Base-by-base conservation (phyloP, 73 alveolate genomes). In the Effrenium voratum region DNA sequence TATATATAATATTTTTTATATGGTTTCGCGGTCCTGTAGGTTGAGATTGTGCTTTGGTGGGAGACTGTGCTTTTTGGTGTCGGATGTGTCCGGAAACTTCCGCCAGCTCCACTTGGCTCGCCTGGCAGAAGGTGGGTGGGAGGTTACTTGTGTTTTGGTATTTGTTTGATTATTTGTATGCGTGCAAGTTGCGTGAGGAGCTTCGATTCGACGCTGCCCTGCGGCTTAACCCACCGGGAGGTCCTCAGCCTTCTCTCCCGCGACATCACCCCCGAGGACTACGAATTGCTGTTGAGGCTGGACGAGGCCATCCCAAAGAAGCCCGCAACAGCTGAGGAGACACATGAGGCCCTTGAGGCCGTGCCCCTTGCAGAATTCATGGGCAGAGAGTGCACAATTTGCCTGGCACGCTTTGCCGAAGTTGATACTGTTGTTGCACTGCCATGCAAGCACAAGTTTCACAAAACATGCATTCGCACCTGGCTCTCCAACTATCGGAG, bases 401-500 rank as follows among this genome's bases (percentile, higher is more conserved):
- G 97, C 47, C 47, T 90, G 82, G 55, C 97, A 16, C 85, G 76
- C 28, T 90, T 60, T 26, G 60, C 44, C 16, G 59, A 90, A 76
- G 50, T 50, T 3, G 97, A 90, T n/a, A 60, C 36, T 36, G 97
- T 90, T 34, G 80, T 87, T 41, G 97, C 97, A 28, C 41, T 90
- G 88, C 97, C 97, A 38, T 86, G 94, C 83, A 34, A 76, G 26
- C 97, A 90, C 32, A 80, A 46, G 40, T 90, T 90, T 80, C 97
- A 90, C 87, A 90, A 34, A 80, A 87, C 66, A 49, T 90, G 97
- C 59, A 90, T 90, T 47, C 68, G 88, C 83, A 90, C 97, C 43
- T 90, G 97, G 97, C 97, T 90, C 88, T 90, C 97, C 88, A 90
- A 90, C 52, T 90, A 90, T 57, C 86, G 97, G 57, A 90, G 76